Base-by-base conservation (phyloP, 306 rosid genomes). In the Acacia melanoxylon region DNA sequence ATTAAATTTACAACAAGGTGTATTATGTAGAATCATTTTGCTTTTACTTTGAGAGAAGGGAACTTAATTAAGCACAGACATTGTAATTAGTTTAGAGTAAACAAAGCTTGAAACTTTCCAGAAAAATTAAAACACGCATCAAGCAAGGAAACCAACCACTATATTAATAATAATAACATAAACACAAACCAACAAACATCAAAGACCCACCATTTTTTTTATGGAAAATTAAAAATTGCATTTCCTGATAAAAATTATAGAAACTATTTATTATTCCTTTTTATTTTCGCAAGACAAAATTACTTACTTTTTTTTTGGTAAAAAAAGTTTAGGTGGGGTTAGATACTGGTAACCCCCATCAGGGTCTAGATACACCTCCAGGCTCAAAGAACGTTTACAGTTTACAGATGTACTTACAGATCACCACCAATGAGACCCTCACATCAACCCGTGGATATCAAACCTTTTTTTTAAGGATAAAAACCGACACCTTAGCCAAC, bases 141-240 rank as follows among this genome's bases (percentile, higher is more conserved):
- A 91, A 85, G 87, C 86, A 88, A 89, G 63, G 63, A 83, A 25
- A 77, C 85, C 83, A 79, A 84, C 86, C 70, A 85, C 86, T 82
- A 33, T 74, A 75, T 40, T 56, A 58, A 58, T 71, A 22, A 85
- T 71, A 52, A 85, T 71, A 52, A 74, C 75, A 78, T 44, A 65
- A 63, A 51, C 9, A 76, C 83, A 82, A 79, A 80, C 56, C 56
- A 76, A 41, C 72, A 35, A 35, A 35, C 59, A n/a, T 59, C 59
- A 6, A 17, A 66, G 44, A 65, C 70, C 42, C 54, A 71, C 76
- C 76, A 77, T 74, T 62, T 33, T 49, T 66, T 66, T 29, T 66
- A 63, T 4, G 56, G 72, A 33, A 35, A 40, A 35, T 9, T 2
- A 67, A 15, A 37, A 35, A 54, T 76, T 45, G 19, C 24, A 22